Conservation (phyloP, 1,284 basidiomycete genomes). For the Irpex sp. region DNA sequence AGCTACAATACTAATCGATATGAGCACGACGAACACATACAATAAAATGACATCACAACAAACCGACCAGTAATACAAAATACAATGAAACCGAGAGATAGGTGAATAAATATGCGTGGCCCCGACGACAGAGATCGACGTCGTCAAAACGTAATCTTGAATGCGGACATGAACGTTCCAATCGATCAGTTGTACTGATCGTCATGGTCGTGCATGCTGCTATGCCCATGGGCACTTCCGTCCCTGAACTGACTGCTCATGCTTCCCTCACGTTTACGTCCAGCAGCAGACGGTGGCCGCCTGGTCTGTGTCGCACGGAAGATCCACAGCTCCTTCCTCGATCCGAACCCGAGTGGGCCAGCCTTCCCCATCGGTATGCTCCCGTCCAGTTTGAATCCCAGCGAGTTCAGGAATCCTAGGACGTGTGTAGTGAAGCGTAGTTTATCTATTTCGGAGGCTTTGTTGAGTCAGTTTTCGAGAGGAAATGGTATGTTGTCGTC, state of each 20-base stretch:
- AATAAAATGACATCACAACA: too few relatives aligned
- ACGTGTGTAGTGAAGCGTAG: slow-evolving; percentile 37
- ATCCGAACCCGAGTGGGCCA: slow-evolving; percentile 35
- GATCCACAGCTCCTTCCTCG: slow-evolving; percentile 44
- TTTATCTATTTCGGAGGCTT: slow-evolving; percentile 34
- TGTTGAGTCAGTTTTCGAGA: not conserved
- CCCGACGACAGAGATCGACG: not conserved
- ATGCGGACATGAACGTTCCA: not conserved
- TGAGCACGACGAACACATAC: too few relatives aligned
- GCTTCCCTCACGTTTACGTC: not conserved
- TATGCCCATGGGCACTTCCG: slow-evolving; percentile 6
- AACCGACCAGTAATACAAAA: too few relatives aligned
- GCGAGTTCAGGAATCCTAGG: slow-evolving; percentile 33
- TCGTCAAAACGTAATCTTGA: not conserved
- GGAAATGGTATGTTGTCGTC: not conserved
- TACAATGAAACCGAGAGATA: too few relatives aligned
- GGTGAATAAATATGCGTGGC: not conserved
- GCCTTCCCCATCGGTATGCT: slow-evolving; percentile 37
- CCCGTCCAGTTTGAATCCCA: slow-evolving; percentile 42
- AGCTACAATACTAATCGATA: too few relatives aligned
- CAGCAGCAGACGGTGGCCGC: slow-evolving; percentile 7
- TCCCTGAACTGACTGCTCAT: slow-evolving; percentile 1
- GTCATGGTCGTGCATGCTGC: slow-evolving; percentile 2
- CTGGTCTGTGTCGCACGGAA: slow-evolving; percentile 25
- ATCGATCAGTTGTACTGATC: slow-evolving; percentile 2